These are phyloP conservation scores for Asclepias syriaca DNA, from an alignment of 257 asterid species.

Conservation along the genomic window DNA sequence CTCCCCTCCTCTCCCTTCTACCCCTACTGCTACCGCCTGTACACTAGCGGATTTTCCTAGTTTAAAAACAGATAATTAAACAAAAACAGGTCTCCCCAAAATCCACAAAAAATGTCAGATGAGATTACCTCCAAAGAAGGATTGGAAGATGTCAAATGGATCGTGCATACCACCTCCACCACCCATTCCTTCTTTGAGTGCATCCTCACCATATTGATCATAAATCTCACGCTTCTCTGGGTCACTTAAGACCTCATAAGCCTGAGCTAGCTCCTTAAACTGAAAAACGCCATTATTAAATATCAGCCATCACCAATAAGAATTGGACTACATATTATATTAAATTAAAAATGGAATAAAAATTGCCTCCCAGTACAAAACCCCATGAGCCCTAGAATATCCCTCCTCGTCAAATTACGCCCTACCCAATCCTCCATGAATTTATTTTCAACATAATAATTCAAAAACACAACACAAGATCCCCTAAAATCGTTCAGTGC, in stretches of 20 bases:
- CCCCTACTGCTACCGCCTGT: constrained; percentile 66
- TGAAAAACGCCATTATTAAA: constrained; percentile 15
- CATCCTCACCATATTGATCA: constrained; percentile 76
- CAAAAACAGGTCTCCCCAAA: neutral
- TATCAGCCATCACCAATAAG: neutral
- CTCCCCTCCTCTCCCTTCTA: constrained; percentile 64
- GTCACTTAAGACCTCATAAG: constrained; percentile 67
- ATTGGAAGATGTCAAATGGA: constrained; percentile 64
- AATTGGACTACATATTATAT: no score
- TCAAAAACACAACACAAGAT: neutral
- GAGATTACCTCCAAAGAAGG: constrained; percentile 56
- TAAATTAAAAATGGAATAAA: no score
- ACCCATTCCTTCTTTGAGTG: constrained; percentile 76
- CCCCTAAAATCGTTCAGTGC: neutral
- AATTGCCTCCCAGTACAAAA: no score
- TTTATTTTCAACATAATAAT: neutral
- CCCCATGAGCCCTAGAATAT: neutral
- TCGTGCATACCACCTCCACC: constrained; percentile 51
- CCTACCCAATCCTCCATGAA: neutral
- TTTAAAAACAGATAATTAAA: neutral
- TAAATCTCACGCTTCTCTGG: constrained; percentile 72
- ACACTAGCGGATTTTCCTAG: neutral
- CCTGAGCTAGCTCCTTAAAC: constrained; percentile 81
- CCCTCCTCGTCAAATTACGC: neutral
- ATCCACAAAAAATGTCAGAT: neutral